These are phyloP conservation scores for Crithidia sp. DNA, from an alignment of 208 protist species.

Conservation along the genomic window DNA sequence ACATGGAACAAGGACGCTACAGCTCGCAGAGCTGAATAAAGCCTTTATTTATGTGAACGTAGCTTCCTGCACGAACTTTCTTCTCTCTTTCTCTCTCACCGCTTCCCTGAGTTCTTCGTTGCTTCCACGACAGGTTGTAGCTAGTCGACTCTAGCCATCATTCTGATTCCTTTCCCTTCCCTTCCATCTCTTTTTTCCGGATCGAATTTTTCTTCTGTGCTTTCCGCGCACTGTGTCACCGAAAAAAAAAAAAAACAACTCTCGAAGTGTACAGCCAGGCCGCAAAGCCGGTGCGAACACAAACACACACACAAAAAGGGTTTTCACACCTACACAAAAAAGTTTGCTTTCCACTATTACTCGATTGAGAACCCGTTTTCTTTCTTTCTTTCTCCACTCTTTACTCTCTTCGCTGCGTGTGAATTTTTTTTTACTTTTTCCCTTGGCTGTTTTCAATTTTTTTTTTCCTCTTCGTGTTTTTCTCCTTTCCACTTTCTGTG, in stretches of 20 bases:
- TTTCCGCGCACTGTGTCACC: too few species aligned
- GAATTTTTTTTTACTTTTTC: slow-evolving; percentile 3
- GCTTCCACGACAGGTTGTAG: neutral
- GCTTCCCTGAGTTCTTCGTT: neutral
- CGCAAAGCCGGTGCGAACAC: too few species aligned
- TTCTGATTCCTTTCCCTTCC: neutral
- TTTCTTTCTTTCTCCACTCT: too few species aligned
- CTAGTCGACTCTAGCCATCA: neutral
- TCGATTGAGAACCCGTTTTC: too few species aligned
- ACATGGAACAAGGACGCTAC: too few species aligned
- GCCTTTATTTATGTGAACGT: neutral
- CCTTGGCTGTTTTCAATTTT: slow-evolving; percentile 1
- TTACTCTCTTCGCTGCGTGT: too few species aligned
- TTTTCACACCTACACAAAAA: too few species aligned
- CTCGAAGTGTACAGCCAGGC: too few species aligned
- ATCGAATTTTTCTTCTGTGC: neutral
- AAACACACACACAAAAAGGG: too few species aligned
- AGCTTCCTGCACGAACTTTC: neutral
- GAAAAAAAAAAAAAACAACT: neutral
- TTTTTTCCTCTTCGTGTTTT: slow-evolving; percentile 20
- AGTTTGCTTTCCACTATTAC: too few species aligned
- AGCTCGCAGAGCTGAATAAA: too few species aligned
- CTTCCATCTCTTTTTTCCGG: neutral
- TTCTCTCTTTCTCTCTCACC: neutral
- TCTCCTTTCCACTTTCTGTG: slow-evolving; percentile 8